A percentile compares a stretch with the other conserved stretches of the same genome.
Evolutionary conservation across 257 asterid species (phyloP).

Genomic region (Penstemon davidsonii): DNA sequence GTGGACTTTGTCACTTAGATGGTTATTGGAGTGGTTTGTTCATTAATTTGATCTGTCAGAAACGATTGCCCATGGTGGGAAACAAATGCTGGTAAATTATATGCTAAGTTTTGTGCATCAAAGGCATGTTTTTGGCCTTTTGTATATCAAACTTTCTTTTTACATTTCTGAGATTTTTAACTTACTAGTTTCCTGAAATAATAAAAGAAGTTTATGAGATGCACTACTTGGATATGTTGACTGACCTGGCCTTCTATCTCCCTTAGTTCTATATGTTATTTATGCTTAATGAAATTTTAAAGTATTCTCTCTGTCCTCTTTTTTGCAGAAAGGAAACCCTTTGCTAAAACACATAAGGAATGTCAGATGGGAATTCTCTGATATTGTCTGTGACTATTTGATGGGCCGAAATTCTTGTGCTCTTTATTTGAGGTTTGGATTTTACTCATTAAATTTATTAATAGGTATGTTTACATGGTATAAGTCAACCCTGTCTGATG

Average conservation of each 20-base stretch:
- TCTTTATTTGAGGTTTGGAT: conserved; percentile 76
- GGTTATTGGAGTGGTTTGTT: not conserved
- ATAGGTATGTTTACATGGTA: conserved; percentile 9
- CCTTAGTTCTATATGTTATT: not conserved
- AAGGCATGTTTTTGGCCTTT: conserved; percentile 19
- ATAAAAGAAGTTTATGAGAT: not conserved
- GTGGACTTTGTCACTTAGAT: not conserved
- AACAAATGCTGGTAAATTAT: not conserved
- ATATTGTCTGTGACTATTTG: conserved; percentile 74
- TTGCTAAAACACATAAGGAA: conserved; percentile 91
- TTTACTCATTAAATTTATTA: conserved; percentile 16
- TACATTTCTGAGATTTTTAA: not conserved
- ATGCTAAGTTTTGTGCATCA: conserved; percentile 3
- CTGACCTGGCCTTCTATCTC: conserved; percentile 11
- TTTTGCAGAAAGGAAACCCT: conserved; percentile 94
- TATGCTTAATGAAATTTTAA: conserved; percentile 4
- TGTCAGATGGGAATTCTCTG: conserved; percentile 89
- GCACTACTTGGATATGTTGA: not conserved
- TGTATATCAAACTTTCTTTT: conserved; percentile 2
- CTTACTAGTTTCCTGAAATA: conserved; percentile 8
- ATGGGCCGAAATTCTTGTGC: conserved; percentile 84
- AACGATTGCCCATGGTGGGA: not conserved
- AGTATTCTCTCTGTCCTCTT: conserved; percentile 13
- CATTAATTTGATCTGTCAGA: conserved; percentile 7
- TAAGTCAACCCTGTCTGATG: conserved; percentile 3